Percentiles rank a stretch among this genome's conserved stretches.
Conservation (phyloP, 345 rosid species). For the Salix brachista region DNA sequence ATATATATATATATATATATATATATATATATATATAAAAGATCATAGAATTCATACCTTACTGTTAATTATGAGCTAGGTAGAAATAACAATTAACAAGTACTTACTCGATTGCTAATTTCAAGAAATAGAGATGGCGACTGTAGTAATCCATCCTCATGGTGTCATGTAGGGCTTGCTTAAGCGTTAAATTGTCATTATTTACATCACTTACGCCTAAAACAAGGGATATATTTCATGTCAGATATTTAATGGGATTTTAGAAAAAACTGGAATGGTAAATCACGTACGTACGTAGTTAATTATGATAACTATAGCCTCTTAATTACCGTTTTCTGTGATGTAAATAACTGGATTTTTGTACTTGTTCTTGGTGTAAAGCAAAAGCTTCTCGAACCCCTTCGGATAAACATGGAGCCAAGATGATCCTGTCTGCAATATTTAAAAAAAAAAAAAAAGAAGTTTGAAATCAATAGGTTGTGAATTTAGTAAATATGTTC, state of each 20-base stretch:
- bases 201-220: slow-evolving; percentile 33
- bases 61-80: neutral
- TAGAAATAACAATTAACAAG: neutral
- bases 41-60: too few relatives aligned
- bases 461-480: too few relatives aligned
- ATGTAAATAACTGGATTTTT: slow-evolving; percentile 15
- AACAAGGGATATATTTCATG: neutral
- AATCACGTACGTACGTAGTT: neutral
- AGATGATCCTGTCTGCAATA: neutral
- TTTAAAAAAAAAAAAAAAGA: too few relatives aligned
- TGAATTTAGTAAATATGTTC: neutral
- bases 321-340: slow-evolving; percentile 14
- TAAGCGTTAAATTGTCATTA: slow-evolving; percentile 21
- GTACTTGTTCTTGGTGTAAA: slow-evolving; percentile 8
- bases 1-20: too few relatives aligned
- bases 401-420: slow-evolving; percentile 11
- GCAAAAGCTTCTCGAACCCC: slow-evolving; percentile 8
- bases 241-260: neutral
- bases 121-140: slow-evolving; percentile 30
- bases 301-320: neutral
- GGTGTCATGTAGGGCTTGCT: slow-evolving; percentile 33
- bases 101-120: slow-evolving; percentile 32
- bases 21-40: too few relatives aligned
- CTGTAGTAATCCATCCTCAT: slow-evolving; percentile 32
- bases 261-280: neutral